Evolutionary conservation across 208 protist species (phyloP), one percentile per base, ranked within the genome.

Genomic region (Leishmania tarentolae): DNA sequence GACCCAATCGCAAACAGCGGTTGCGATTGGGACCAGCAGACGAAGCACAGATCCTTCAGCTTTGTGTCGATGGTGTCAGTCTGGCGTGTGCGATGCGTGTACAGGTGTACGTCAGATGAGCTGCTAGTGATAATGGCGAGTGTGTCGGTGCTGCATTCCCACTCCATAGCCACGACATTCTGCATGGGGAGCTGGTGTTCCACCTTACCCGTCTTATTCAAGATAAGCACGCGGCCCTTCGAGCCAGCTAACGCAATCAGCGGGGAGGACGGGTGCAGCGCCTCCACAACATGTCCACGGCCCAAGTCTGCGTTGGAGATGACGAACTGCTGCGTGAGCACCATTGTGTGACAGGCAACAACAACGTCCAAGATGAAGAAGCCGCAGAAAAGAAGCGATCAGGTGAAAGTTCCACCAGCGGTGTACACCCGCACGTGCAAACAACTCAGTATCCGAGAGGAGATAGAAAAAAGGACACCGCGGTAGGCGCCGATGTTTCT

Each of bases 41-140:
- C 70, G 56, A 95, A 91, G 35, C 86, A 91, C 15, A 99, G 87
- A 47, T 99, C 97, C 52, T 93, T 96, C 31, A 97, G 44, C 44
- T 93, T 96, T 11, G 90, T 94, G 74, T 99, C 98, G 2, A 99
- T 74, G 3, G 59, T 85, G 31, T 98, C 91, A 0, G 89, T 63
- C 59, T 94, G 89, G 28, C 86, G 80, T 1, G 90, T 93, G 66
- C 91, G 86, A 42, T 91, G 75, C 46, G 95, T 92, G 87, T 94
- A 98, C 42, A 99, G 76, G 19, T 92, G 87, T 4, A 99, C 83
- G 24, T 85, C 83, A 44, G 83, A 82, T 0, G 86, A 92, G 19
- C 83, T 81, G 40, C 90, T 70, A 42, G 96, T 95, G 70, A 99
- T 86, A 52, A 99, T 74, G 24, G 97, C 98, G 13, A 99, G 83